phyloP scores from a whole-genome alignment of 73 alveolate genomes.

The Symbiodinium pilosum region DNA sequence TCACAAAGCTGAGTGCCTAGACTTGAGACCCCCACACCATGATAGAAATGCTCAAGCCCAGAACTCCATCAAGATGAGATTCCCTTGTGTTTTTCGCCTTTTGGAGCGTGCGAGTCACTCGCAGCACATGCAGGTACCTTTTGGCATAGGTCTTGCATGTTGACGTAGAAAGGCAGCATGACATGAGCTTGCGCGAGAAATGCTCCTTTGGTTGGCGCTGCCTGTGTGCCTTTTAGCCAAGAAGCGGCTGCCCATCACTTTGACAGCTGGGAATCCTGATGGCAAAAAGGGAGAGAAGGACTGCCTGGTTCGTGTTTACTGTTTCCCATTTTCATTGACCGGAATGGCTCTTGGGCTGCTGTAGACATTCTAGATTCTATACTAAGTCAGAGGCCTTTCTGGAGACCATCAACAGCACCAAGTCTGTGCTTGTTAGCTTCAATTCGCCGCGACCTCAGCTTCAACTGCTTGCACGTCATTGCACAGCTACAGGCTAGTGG shows the following conservation, averaged over 20 bases:
- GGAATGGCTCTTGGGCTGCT: background rate
- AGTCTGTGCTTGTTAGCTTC: constrained; percentile 27
- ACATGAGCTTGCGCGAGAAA: background rate
- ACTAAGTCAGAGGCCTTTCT: constrained; percentile 9
- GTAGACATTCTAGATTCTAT: background rate
- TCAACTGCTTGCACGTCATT: no score
- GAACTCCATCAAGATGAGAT: no score
- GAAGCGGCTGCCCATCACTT: constrained; percentile 9
- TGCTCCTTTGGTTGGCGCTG: constrained; percentile 2
- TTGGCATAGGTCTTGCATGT: no score
- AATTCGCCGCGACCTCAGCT: constrained; percentile 17
- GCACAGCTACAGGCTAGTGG: no score
- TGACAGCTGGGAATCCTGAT: constrained; percentile 78
- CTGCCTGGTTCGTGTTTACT: background rate
- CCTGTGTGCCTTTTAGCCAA: constrained; percentile 24
- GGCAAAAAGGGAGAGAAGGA: constrained; percentile 49
- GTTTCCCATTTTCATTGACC: background rate
- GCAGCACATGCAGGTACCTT: no score
- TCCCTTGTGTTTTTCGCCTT: no score
- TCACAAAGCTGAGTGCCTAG: no score
- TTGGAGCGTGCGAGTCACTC: no score
- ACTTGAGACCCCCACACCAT: no score
- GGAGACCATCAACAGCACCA: constrained; percentile 2
- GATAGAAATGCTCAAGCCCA: no score
- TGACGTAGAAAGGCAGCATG: background rate